phyloP scores from a whole-genome alignment of 257 asterid species.

The Buddleja alternifolia region DNA sequence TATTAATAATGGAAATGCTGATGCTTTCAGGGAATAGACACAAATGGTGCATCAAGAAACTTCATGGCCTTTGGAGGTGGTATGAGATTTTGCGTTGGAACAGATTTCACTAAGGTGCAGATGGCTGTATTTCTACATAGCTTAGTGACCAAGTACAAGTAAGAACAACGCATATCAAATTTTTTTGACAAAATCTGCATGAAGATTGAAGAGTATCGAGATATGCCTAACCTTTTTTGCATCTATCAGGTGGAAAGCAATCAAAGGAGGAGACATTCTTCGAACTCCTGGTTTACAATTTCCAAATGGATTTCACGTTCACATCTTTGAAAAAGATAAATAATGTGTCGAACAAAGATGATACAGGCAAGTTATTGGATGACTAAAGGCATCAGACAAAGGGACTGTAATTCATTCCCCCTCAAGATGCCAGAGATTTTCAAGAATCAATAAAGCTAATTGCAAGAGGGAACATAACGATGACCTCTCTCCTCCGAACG shows the following conservation, averaged over 20 bases:
- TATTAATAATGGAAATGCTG: constrained; percentile 1
- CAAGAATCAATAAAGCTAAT: not conserved
- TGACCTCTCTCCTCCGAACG: constrained; percentile 23
- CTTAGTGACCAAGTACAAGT: constrained; percentile 56
- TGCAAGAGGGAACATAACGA: constrained; percentile 7
- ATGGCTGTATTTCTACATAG: constrained; percentile 63
- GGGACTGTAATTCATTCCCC: too few species aligned
- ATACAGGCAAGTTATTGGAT: constrained; percentile 24
- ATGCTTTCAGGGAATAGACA: constrained; percentile 53
- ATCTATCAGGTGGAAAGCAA: constrained; percentile 43
- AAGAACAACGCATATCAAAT: constrained; percentile 29
- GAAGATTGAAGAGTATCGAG: too few species aligned
- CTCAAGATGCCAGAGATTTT: constrained; percentile 3
- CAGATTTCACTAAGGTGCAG: constrained; percentile 63
- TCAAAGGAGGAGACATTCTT: constrained; percentile 47
- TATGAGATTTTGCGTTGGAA: constrained; percentile 60
- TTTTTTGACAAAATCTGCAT: not conserved
- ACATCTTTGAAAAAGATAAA: constrained; percentile 34
- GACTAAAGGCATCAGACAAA: constrained; percentile 16
- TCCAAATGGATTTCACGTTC: constrained; percentile 51
- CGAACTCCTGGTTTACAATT: constrained; percentile 59
- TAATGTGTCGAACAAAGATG: too few species aligned
- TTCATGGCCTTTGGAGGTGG: constrained; percentile 75
- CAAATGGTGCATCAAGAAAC: constrained; percentile 52
- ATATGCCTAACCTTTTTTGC: not conserved